A percentile compares a stretch with the other conserved stretches of the same genome.
Conservation (phyloP, 306 rosid species). For the Ormosia semicastrata region DNA sequence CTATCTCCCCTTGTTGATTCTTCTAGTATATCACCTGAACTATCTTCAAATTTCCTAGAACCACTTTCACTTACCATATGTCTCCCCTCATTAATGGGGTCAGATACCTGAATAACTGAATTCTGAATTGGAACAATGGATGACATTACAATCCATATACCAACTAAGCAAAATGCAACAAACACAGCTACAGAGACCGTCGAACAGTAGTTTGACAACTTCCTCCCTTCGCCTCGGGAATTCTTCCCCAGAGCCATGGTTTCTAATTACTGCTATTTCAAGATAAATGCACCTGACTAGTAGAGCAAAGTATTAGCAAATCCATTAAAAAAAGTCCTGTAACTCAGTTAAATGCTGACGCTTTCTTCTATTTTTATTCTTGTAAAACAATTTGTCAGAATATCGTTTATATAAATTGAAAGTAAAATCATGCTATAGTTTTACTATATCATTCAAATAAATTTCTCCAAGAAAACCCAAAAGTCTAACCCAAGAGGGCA, state of each 20-base stretch:
- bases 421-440: background rate
- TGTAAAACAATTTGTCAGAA: background rate
- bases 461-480: background rate
- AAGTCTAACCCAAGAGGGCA: background rate
- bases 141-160: slow-evolving; percentile 74
- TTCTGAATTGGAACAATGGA: slow-evolving; percentile 57
- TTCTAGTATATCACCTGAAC: slow-evolving; percentile 41
- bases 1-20: slow-evolving; percentile 36
- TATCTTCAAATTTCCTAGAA: slow-evolving; percentile 43
- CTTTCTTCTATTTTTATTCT: background rate
- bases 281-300: slow-evolving; percentile 35
- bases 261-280: slow-evolving; percentile 14
- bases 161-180: slow-evolving; percentile 72
- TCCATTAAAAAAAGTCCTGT: background rate
- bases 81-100: slow-evolving; percentile 43
- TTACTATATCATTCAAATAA: background rate
- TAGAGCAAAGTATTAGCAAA: slow-evolving; percentile 30
- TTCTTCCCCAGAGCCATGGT: slow-evolving; percentile 65
- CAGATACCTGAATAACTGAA: slow-evolving; percentile 41
- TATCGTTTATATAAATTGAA: background rate
- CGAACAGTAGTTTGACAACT: slow-evolving; percentile 48
- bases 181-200: slow-evolving; percentile 52
- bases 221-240: slow-evolving; percentile 71
- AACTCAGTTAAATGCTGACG: background rate
- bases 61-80: slow-evolving; percentile 24